phyloP scores from a whole-genome alignment of 768 basidiomycete genomes.

The Russula abietina region DNA sequence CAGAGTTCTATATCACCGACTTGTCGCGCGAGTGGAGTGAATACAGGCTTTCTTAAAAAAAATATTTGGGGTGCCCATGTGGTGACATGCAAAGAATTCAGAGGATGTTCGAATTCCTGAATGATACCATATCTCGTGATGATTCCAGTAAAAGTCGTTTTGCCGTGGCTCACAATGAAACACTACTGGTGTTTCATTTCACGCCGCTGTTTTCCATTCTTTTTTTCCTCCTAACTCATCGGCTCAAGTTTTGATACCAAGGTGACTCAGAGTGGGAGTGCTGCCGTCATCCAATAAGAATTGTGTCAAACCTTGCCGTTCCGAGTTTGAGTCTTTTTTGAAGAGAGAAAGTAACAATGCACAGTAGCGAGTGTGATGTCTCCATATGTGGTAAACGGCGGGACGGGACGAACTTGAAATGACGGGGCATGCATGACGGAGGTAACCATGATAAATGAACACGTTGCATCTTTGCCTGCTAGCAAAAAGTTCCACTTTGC shows the following conservation, averaged over 20 bases:
- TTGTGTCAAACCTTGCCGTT: background rate
- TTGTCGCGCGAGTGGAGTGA: background rate
- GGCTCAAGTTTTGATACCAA: background rate
- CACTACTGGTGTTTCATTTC: background rate
- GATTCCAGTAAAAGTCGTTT: background rate
- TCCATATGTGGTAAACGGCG: slow-evolving; percentile 34
- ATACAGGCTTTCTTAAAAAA: background rate
- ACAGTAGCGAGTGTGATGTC: background rate
- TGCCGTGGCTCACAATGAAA: background rate
- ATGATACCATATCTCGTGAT: background rate
- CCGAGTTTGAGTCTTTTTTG: too few species aligned
- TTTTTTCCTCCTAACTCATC: slow-evolving; percentile 12
- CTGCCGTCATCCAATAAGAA: background rate
- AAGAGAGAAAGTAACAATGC: too few species aligned
- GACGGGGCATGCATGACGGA: background rate
- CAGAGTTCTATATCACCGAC: background rate
- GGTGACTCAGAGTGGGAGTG: too few species aligned
- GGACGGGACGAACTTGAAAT: background rate
- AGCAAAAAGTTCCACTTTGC: slow-evolving; percentile 29
- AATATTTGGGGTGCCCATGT: background rate
- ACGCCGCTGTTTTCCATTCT: slow-evolving; percentile 15
- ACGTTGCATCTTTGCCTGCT: slow-evolving; percentile 30
- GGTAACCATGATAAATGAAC: background rate
- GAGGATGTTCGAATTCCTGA: slow-evolving; percentile 1
- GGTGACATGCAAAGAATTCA: slow-evolving; percentile 6